Evolutionary conservation across 176 grass and related monocot species (phyloP), one percentile per base, ranked within the genome.

Genomic region (Alloteropsis semialata): DNA sequence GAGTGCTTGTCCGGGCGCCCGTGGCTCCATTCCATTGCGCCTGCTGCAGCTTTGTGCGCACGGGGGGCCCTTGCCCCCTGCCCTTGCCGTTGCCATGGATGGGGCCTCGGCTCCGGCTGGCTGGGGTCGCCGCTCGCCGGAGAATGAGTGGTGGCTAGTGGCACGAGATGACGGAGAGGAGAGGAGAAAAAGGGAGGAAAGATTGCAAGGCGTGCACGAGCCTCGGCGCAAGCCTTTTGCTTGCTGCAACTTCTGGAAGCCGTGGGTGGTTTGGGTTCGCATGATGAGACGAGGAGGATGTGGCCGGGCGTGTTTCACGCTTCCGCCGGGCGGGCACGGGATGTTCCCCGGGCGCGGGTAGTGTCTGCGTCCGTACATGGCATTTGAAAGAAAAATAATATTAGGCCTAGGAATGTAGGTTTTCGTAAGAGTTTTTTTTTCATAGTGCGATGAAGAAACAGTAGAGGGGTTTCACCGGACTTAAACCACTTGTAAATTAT

Each of bases 1-100:
- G 77, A 63, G 69, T 42, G 76, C 69, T 84, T 76, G 82, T 81
- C 82, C 42, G 22, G 82, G 77, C 51, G 61, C 32, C 21, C 6
- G 9, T 54, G 69, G 56, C 70, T 11, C 1, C 85, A 48, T 41
- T 50, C 11, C 46, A 13, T n/a, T 10, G 77, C 32, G 8, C 28
- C 32, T 10, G 77, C 32, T 10, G 77, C 62, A 80, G 62, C 77
- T 80, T 28, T 53, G 34, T 30, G 58, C 29, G 11, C 76, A 79
- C 59, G 11, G 5, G 66, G n/a, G 71, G 5, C n/a, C 76, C 65
- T 38, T 17, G 75, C 66, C 61, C 41, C 50, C 10, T 57, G 54
- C 54, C 28, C 4, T 25, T 24, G 53, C 53, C 53, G 3, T 27
- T 16, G 49, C 22, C 61, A n/a, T 7, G 84, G 46, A 5, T 18